Base-by-base conservation (phyloP, 257 asterid genomes). In the Solanum rostratum region DNA sequence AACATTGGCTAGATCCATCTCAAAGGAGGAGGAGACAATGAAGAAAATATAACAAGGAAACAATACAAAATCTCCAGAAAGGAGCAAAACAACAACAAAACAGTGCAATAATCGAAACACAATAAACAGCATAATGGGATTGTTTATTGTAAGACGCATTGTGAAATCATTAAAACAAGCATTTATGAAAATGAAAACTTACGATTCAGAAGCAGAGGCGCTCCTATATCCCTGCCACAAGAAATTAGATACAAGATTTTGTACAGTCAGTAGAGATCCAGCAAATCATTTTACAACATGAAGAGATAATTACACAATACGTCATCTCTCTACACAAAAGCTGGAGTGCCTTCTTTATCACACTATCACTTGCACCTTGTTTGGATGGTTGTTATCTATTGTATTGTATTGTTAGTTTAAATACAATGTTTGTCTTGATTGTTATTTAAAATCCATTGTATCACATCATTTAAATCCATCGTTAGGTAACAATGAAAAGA, bases 131-230 rank as follows among this genome's bases (percentile, higher is more conserved):
- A 57, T 57, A 57, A 15, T 57, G 22, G 30, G 30, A 57, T 57
- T 57, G 65, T n/a, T 57, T n/a, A 46, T 76, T 50, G 46, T 16
- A 50, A 49, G 27, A 27, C 45, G 14, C n/a, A 49, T 49, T 27
- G 41, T 27, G 63, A 50, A 50, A 76, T 76, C 82, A 76, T 12
- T 9, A 50, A 27, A 57, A 54, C 53, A 81, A 91, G 88, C 83
- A 86, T 85, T 81, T 68, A 60, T 76, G 45, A 79, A 82, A 80
- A 81, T 30, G 62, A 27, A 46, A 76, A 76, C 97, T 92, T 94
- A 95, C 99, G 99, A 90, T 88, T 95, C 99, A 54, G 98, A 93
- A 87, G 99, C 97, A n/a, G 97, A 88, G 87, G 98, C 94, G 85
- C 91, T 95, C 94, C 99, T 91, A 89, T 95, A 95, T 59, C 99